These are phyloP conservation scores for Cupressus sempervirens DNA, from an alignment of 75 land plant species.

Conservation along the genomic window DNA sequence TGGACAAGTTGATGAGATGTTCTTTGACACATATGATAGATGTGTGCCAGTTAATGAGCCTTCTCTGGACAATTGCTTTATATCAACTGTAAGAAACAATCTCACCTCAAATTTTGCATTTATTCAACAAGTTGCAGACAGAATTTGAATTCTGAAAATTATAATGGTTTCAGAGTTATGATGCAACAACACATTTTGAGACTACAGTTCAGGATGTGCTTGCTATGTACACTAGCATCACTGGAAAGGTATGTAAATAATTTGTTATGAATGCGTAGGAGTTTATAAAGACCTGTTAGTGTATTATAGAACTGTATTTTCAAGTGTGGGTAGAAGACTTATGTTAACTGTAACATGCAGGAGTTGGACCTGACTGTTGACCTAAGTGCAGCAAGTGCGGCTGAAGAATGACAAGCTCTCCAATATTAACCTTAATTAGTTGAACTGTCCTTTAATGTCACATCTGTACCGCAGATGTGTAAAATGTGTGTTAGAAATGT, in stretches of 20 bases:
- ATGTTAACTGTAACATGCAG: constrained; percentile 25
- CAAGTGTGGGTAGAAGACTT: not conserved
- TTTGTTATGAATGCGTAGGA: not conserved
- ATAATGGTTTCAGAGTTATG: constrained; percentile 59
- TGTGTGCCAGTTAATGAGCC: constrained; percentile 65
- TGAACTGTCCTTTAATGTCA: not conserved
- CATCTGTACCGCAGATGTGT: not conserved
- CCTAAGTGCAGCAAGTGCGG: constrained; percentile 84
- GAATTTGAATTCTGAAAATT: not conserved
- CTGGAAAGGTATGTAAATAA: constrained; percentile 66
- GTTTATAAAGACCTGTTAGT: not conserved
- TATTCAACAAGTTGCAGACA: not conserved
- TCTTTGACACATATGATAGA: constrained; percentile 80
- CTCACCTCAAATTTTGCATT: not conserved
- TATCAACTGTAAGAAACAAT: constrained; percentile 64
- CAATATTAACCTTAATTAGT: not conserved
- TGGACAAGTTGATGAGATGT: constrained; percentile 82
- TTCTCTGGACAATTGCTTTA: constrained; percentile 67
- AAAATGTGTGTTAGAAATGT: not conserved
- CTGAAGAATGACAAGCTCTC: constrained; percentile 38
- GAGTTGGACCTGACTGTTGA: constrained; percentile 64
- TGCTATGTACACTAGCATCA: constrained; percentile 58
- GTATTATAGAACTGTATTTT: not conserved
- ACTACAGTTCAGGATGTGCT: constrained; percentile 78
- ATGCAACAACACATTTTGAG: constrained; percentile 90